Evolutionary conservation across 192 early-diverging fungal genomes (phyloP).

Genomic region (Paraglomus occultum): DNA sequence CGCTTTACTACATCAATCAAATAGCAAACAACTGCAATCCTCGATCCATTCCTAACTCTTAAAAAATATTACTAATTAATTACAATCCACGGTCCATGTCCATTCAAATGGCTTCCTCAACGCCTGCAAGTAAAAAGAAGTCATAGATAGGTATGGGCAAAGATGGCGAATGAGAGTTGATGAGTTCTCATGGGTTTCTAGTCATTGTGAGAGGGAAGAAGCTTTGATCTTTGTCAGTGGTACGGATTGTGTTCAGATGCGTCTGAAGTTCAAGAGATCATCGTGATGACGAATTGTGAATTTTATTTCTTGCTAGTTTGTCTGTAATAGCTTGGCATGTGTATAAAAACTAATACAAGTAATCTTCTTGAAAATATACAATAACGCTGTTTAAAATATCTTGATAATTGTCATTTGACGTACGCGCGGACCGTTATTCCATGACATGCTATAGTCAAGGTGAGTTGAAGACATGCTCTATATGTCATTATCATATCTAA

Average conservation of each 20-base stretch:
- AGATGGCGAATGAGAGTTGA: conserved; percentile 5
- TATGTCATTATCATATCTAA: too few species aligned
- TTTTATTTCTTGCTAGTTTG: too few species aligned
- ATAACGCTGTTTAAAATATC: background rate
- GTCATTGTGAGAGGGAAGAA: too few species aligned
- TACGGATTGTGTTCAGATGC: too few species aligned
- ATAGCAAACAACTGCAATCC: conserved; percentile 20
- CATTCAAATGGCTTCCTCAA: background rate
- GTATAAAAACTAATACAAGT: too few species aligned
- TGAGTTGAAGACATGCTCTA: too few species aligned
- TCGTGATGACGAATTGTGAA: too few species aligned
- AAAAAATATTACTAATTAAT: background rate
- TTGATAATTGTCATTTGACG: conserved; percentile 23
- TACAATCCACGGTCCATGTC: background rate
- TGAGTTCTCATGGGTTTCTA: too few species aligned
- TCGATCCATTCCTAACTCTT: conserved; percentile 18
- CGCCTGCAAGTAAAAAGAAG: background rate
- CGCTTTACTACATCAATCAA: conserved; percentile 8
- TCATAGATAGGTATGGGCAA: conserved; percentile 28
- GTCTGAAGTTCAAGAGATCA: too few species aligned
- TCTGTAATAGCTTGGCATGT: too few species aligned
- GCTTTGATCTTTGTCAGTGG: too few species aligned
- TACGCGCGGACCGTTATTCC: conserved; percentile 8
- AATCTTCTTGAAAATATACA: too few species aligned
- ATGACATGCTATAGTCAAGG: conserved; percentile 13